Evolutionary conservation across 2,329 filamentous ascomycete genomes (phyloP), one percentile per base, ranked within the genome.

Genomic region (Colletotrichum sp.): DNA sequence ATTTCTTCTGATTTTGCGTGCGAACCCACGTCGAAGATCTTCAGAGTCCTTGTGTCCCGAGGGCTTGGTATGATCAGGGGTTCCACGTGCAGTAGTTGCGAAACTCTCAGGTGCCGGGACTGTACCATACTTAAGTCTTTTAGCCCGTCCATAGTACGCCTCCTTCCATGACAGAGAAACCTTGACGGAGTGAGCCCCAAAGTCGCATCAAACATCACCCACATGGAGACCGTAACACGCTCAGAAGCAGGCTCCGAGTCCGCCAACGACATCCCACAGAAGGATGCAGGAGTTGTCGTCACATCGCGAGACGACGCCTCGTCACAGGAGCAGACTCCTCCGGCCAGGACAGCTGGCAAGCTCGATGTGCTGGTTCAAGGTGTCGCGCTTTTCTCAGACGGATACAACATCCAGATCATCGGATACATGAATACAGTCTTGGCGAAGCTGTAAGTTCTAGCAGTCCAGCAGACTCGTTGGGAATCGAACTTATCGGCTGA

Each of bases 331-430:
- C 32, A 60, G 5, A 5, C 9, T 2, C 1, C 44, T 1, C 70
- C 69, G 5, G 21, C 4, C 6, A 76, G 70, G 44, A 68, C 44
- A 0, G 63, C 73, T 3, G 44, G 69, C 15, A 76, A 76, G 13
- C 64, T 76, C 5, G 69, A 73, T 21, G 82, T 83, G 8, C 64
- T 83, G n/a, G 74, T 83, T 5, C 80, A 80, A 32, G 83, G 82
- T 3, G 76, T 81, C 3, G 83, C 83, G 0, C 62, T 83, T 1
- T 82, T 83, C 64, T 83, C 82, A 3, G 83, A 84, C 16, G 83
- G 83, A 44, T 84, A 84, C 80, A 83, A 84, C 52, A 82, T 81
- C 18, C 81, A 83, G 62, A 78, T 84, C 13, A 83, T 84, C 62
- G 82, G 81, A 30, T 80, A 82, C 65, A 83, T 84, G 81, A 82